These are phyloP conservation scores for Castanopsis chinensis DNA, from an alignment of 306 rosid species.

Conservation along the genomic window DNA sequence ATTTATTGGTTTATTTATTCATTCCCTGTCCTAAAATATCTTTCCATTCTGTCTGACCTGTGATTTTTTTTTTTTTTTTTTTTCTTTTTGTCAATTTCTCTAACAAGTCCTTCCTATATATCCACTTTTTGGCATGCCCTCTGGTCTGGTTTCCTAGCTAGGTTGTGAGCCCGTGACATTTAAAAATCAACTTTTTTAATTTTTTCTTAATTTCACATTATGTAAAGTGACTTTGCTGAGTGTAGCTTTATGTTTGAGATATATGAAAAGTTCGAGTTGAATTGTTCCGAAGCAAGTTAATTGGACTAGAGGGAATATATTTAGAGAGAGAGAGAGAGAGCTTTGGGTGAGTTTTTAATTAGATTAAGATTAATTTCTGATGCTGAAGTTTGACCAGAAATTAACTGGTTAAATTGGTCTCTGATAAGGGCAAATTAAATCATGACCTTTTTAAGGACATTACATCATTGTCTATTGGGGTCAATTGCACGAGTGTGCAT, in stretches of 20 bases:
- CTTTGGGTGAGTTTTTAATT: not conserved
- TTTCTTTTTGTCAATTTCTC: not conserved
- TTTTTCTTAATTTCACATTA: not conserved
- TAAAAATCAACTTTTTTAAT: not conserved
- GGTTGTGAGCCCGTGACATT: not conserved
- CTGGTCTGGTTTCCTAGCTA: no score
- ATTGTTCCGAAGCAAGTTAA: not conserved
- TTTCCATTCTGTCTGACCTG: not conserved
- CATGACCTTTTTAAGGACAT: not conserved
- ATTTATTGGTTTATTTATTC: conserved; percentile 17
- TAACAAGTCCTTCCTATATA: not conserved
- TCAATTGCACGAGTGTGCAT: not conserved
- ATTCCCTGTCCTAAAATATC: not conserved
- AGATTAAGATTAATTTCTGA: not conserved
- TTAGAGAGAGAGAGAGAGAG: not conserved
- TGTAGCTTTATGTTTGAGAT: not conserved
- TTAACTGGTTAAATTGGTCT: not conserved
- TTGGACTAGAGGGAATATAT: not conserved
- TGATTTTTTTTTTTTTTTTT: not conserved
- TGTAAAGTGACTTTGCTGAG: not conserved
- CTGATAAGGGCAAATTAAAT: not conserved
- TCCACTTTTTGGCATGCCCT: no score
- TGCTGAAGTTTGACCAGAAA: not conserved
- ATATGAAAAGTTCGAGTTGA: not conserved
- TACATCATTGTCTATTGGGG: not conserved